Evolutionary conservation across 1,284 basidiomycete species (phyloP).

Genomic region (Ceraceosorus bombacis): DNA sequence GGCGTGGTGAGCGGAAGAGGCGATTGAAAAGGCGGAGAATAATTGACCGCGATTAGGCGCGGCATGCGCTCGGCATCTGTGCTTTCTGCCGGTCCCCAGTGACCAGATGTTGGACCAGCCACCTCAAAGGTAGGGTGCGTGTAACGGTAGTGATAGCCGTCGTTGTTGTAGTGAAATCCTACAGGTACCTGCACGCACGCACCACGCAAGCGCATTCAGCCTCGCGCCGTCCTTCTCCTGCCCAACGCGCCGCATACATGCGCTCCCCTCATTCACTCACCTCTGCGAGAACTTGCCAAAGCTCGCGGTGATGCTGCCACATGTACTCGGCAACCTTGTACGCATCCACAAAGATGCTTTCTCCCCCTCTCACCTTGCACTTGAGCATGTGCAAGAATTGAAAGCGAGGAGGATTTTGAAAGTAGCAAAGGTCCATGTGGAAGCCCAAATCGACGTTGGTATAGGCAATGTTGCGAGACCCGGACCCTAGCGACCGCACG

Average conservation of each 20-base stretch:
- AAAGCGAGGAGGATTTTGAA: slow-evolving; percentile 66
- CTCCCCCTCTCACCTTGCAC: slow-evolving; percentile 67
- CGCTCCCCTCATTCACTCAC: slow-evolving; percentile 38
- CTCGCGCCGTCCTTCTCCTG: background rate
- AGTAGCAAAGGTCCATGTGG: slow-evolving; percentile 67
- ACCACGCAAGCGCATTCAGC: background rate
- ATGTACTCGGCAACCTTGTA: slow-evolving; percentile 62
- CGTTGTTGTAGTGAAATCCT: slow-evolving; percentile 85
- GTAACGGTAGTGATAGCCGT: slow-evolving; percentile 72
- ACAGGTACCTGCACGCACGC: slow-evolving; percentile 53
- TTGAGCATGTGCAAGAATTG: slow-evolving; percentile 79
- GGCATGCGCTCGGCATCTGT: slow-evolving; percentile 26
- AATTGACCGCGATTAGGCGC: slow-evolving; percentile 60
- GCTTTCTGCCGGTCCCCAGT: slow-evolving; percentile 15
- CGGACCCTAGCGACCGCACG: slow-evolving; percentile 62
- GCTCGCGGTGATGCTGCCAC: slow-evolving; percentile 53
- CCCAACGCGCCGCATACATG: too few species aligned
- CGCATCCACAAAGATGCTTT: slow-evolving; percentile 80
- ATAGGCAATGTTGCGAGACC: slow-evolving; percentile 84
- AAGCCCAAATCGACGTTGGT: slow-evolving; percentile 81
- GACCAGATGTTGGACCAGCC: slow-evolving; percentile 33
- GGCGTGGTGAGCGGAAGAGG: slow-evolving; percentile 50
- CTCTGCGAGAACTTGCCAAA: slow-evolving; percentile 59
- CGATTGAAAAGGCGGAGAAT: slow-evolving; percentile 91
- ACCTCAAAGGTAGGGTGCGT: slow-evolving; percentile 76